Evolutionary conservation across 176 grass and related monocot genomes (phyloP).

Genomic region (Juncus effusus): DNA sequence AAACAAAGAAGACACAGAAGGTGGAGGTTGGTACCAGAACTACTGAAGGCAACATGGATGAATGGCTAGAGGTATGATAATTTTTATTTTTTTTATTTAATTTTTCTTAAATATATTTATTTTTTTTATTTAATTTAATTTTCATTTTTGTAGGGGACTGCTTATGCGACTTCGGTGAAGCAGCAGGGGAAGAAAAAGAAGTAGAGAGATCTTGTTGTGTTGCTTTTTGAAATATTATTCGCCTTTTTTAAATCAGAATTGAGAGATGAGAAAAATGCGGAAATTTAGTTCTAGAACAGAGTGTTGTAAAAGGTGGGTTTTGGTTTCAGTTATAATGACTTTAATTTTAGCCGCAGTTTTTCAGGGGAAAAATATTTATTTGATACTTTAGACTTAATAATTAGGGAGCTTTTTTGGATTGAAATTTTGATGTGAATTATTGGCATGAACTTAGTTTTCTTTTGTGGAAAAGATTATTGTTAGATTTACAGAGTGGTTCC

Average conservation of each 20-base stretch:
- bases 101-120: background rate
- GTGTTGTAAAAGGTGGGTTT: conserved; percentile 18
- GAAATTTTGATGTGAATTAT: too few species aligned
- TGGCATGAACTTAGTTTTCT: too few species aligned
- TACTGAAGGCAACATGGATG: conserved; percentile 75
- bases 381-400: too few species aligned
- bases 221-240: background rate
- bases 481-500: too few species aligned
- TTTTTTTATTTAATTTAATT: background rate
- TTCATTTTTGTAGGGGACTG: conserved; percentile 23
- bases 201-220: conserved; percentile 9
- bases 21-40: conserved; percentile 81
- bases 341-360: too few species aligned
- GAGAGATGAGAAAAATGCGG: background rate
- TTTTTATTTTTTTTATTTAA: background rate
- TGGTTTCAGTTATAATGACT: too few species aligned
- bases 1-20: conserved; percentile 84
- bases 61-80: conserved; percentile 78
- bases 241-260: too few species aligned
- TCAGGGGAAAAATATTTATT: too few species aligned
- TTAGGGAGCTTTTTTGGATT: too few species aligned
- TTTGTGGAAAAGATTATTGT: too few species aligned
- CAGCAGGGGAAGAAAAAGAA: conserved; percentile 30
- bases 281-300: conserved; percentile 28
- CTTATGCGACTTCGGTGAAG: conserved; percentile 23